Percentiles rank a stretch among this genome's conserved stretches.
These are phyloP conservation scores for Pholiota microspora DNA, from an alignment of 768 basidiomycete genomes.

Conservation along the genomic window DNA sequence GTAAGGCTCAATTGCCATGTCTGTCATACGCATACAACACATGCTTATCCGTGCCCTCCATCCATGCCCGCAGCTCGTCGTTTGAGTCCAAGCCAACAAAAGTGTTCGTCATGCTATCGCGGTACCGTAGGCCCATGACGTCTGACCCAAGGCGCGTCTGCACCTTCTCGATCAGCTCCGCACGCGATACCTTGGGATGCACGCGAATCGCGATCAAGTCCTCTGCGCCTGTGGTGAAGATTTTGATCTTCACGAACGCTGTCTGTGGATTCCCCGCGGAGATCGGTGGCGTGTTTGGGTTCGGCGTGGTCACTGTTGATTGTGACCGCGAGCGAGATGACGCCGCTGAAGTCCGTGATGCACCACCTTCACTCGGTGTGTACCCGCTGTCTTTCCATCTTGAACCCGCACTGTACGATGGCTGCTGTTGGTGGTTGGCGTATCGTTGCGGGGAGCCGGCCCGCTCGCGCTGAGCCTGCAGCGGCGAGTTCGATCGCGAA, in stretches of 20 bases:
- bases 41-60: slow-evolving; percentile 78
- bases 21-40: slow-evolving; percentile 75
- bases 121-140: slow-evolving; percentile 66
- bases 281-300: slow-evolving; percentile 68
- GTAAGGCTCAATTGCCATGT: not conserved
- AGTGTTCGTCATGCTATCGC: slow-evolving; percentile 65
- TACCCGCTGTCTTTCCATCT: slow-evolving; percentile 29
- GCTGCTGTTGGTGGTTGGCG: not conserved
- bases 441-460: slow-evolving; percentile 29
- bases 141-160: slow-evolving; percentile 80
- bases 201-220: slow-evolving; percentile 97
- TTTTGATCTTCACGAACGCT: slow-evolving; percentile 97
- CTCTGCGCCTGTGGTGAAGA: slow-evolving; percentile 90
- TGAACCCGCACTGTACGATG: slow-evolving; percentile 12
- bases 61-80: slow-evolving; percentile 66
- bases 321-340: slow-evolving; percentile 57
- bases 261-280: slow-evolving; percentile 77
- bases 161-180: slow-evolving; percentile 89
- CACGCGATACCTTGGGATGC: slow-evolving; percentile 85
- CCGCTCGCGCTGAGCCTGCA: slow-evolving; percentile 27
- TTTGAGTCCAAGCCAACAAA: slow-evolving; percentile 66
- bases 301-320: slow-evolving; percentile 43
- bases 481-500: slow-evolving; percentile 41
- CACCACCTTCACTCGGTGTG: slow-evolving; percentile 34
- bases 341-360: slow-evolving; percentile 55